Percentiles rank a stretch among this genome's conserved stretches.
Conservation (phyloP, 495 filamentous ascomycete genomes). For the Staphylotrichum tortipilum region DNA sequence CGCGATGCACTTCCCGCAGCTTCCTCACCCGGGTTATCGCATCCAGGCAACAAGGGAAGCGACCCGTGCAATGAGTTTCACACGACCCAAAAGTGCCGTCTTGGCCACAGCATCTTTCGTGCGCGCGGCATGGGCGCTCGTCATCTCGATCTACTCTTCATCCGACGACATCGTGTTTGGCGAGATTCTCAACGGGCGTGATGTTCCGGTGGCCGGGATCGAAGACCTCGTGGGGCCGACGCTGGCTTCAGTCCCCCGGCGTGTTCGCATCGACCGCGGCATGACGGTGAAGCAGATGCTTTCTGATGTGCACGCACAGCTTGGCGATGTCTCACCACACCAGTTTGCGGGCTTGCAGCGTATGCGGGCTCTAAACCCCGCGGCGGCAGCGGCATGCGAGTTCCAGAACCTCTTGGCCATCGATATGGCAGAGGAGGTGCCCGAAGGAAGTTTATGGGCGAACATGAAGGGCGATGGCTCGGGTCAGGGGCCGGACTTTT, state of each 20-base stretch:
- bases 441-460: constrained; percentile 14
- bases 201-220: constrained; percentile 37
- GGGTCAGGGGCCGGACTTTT: constrained; percentile 19
- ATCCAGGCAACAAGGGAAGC: constrained; percentile 15
- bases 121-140: constrained; percentile 33
- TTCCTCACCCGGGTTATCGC: constrained; percentile 17
- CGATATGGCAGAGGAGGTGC: constrained; percentile 28
- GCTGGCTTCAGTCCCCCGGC: constrained; percentile 51
- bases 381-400: constrained; percentile 48
- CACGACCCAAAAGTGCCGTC: constrained; percentile 6
- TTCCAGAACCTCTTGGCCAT: constrained; percentile 53
- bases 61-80: background rate
- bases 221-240: constrained; percentile 44
- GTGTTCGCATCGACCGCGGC: constrained; percentile 31
- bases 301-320: constrained; percentile 38
- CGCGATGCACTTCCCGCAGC: constrained; percentile 21
- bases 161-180: constrained; percentile 42
- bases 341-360: constrained; percentile 55
- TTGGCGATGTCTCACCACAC: constrained; percentile 42
- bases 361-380: constrained; percentile 45
- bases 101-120: constrained; percentile 27
- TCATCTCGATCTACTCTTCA: constrained; percentile 22
- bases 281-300: constrained; percentile 26
- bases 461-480: constrained; percentile 12
- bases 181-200: constrained; percentile 43